Base-by-base conservation (phyloP, 768 basidiomycete genomes). In the Phanerochaete carnosa region DNA sequence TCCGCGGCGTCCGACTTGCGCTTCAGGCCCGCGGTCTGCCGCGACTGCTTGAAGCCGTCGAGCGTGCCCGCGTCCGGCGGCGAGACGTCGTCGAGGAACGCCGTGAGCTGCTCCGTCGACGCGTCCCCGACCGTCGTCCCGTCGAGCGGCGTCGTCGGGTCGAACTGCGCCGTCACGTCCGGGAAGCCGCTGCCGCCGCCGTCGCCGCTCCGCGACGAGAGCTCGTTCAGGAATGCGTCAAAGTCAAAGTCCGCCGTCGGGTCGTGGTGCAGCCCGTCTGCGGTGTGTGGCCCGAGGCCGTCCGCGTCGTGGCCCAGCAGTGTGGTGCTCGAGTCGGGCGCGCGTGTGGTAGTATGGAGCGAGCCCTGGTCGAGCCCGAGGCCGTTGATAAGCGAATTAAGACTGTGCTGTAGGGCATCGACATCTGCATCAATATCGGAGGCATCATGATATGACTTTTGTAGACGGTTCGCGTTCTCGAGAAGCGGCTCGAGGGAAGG, bases 401-500 rank as follows among this genome's bases (percentile, higher is more conserved):
- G 85, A 61, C 83, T 86, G 13, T 74, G 76, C 62, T 89, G 84
- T 56, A 94, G 73, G 37, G 83, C 82, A 63, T 87, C 85, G 28
- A 94, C 89, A 58, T 91, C 89, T 49, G 81, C 79, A 60, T 87
- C 85, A 47, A 94, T 86, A 62, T 88, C 88, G 28, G 79, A 69
- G 0, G 90, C 77, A 33, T 77, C 79, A 50, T 77, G 81, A 78
- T 89, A 92, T 0, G 80, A 74, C 64, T 80, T 79, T 52, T 86
- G 79, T 54, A 88, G 70, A 32, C 77, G 72, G 1, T 79, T 75
- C 0, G 74, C 72, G 61, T 76, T 73, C 7, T 80, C 69, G 13
- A 73, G 61, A 32, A 74, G 70, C 35, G 68, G 72, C 65, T 76
- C 72, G 49, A 74, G 65, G 0, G 64, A 29, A 33, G 67, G 58